Evolutionary conservation across 306 rosid species (phyloP), one percentile per base, ranked within the genome.

Genomic region (Cajanus cajan): DNA sequence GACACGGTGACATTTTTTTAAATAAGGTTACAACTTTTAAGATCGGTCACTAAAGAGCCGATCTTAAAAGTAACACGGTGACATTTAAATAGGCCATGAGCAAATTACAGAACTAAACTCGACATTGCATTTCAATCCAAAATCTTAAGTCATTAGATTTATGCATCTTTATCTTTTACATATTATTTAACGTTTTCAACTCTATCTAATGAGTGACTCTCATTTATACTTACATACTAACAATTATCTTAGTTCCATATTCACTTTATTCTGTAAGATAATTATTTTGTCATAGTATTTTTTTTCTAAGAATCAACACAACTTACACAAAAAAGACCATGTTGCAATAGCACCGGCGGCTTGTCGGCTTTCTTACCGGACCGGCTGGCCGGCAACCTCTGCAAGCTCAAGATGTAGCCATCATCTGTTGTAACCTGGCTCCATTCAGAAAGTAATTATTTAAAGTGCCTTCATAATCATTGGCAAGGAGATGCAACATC

Each of bases 321-420:
- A 74, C 90, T 70, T 54, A 92, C 97, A 84, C 59, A 67, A 11
- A 90, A 66, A 25, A 92, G 24, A 5, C 93, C 96, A 33, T 90
- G 96, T 58, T 90, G 97, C 34, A 90, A 34, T n/a, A 92, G 52
- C 47, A 90, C 89, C 3, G 93, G 90, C 0, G 82, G 79, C 80
- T 84, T 80, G 75, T 77, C 82, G 3, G 86, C 75, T 24, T 58
- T 62, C 71, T 45, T 37, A 0, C 87, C 84, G 0, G 90, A 81
- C 70, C 59, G 41, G 15, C 81, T 86, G 2, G 0, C 70, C 4
- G 86, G 89, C 19, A 92, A 86, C 73, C 97, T 92, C 70, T 90
- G 93, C 58, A 90, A 33, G 69, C 93, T 87, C 0, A 90, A 72
- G 76, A 90, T 86, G 74, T 85, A 90, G 13, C 93, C 93, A 81